Percentiles rank a stretch among this genome's conserved stretches.
These are phyloP conservation scores for Diaporthe sp. DNA, from an alignment of 2,329 filamentous ascomycete species.

Conservation along the genomic window DNA sequence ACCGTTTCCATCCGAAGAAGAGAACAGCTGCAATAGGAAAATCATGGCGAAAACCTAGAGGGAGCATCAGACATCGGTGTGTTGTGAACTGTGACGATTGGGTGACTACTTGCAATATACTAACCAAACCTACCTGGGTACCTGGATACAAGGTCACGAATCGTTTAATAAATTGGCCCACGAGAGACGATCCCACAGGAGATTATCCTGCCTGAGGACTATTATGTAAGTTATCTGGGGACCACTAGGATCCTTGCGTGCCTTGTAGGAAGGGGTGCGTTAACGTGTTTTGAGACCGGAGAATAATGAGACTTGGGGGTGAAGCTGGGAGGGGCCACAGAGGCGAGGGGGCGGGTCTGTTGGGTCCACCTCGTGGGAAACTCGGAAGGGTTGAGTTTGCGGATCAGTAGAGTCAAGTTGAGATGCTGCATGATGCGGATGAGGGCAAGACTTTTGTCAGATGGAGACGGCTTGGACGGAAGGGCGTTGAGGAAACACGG, in stretches of 20 bases:
- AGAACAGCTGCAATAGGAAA: not conserved
- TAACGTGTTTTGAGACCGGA: not conserved
- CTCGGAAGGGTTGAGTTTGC: slow-evolving; percentile 15
- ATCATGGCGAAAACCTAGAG: not conserved
- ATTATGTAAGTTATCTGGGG: not conserved
- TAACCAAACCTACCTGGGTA: not conserved
- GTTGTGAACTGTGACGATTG: not conserved
- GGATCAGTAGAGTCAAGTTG: slow-evolving; percentile 8
- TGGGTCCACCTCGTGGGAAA: not conserved
- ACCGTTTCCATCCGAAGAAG: slow-evolving; percentile 1
- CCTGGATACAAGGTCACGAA: no score
- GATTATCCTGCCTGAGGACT: not conserved
- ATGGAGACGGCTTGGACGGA: slow-evolving; percentile 23
- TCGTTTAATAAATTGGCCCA: not conserved
- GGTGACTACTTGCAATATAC: not conserved
- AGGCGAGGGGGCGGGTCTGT: not conserved
- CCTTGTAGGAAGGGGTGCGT: not conserved
- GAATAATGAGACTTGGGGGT: not conserved
- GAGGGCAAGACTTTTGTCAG: not conserved
- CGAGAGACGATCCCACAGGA: not conserved
- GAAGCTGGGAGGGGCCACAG: not conserved
- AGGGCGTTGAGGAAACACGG: slow-evolving; percentile 23
- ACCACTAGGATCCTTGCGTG: not conserved
- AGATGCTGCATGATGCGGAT: slow-evolving; percentile 18
- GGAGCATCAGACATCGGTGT: not conserved